Base-by-base conservation (phyloP, 208 protist genomes). In the Leishmania major region DNA sequence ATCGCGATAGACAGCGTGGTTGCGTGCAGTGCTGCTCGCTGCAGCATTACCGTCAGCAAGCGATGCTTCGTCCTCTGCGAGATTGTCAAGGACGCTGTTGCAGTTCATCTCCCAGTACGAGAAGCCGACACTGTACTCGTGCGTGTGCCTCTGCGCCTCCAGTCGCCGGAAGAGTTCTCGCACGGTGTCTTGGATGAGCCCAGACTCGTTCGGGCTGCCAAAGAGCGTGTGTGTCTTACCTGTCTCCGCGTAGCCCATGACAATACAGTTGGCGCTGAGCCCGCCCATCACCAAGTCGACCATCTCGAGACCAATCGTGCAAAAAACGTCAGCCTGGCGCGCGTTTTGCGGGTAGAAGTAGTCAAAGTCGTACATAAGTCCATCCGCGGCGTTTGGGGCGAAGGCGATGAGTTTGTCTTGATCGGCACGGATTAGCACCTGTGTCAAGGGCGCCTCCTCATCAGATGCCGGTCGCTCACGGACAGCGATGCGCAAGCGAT, bases 141-240 rank as follows among this genome's bases (percentile, higher is more conserved):
- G 89, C 59, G 67, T 79, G 45, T 90, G 69, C 6, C 81, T 35
- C 69, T 91, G 87, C 53, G 83, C 80, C 79, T 93, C 89, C 40
- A 98, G 87, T 19, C 93, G 89, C 2, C 64, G 45, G 82, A 97
- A 97, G 15, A 98, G 86, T 71, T 96, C 91, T 35, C 84, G 88
- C 66, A 94, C 93, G 3, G 95, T 97, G 60, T 94, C 87, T 70
- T 96, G 90, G 59, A 98, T 96, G n/a, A 98, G 88, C 37, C 95
- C 94, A n/a, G 83, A 82, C 74, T 95, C 90, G 76, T 94, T 90
- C 0, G 85, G 78, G 78, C 90, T 92, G 37, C 95, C 95, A 73
- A 96, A 98, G n/a, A 98, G 82, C 0, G 92, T 95, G 83, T 98
- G 89, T 17, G 93, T 98, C 81, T 98, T 98, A 66, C 95, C 95